Evolutionary conservation across 1,284 basidiomycete species (phyloP), one percentile per base, ranked within the genome.

Genomic region (Rugosomyces carneus): DNA sequence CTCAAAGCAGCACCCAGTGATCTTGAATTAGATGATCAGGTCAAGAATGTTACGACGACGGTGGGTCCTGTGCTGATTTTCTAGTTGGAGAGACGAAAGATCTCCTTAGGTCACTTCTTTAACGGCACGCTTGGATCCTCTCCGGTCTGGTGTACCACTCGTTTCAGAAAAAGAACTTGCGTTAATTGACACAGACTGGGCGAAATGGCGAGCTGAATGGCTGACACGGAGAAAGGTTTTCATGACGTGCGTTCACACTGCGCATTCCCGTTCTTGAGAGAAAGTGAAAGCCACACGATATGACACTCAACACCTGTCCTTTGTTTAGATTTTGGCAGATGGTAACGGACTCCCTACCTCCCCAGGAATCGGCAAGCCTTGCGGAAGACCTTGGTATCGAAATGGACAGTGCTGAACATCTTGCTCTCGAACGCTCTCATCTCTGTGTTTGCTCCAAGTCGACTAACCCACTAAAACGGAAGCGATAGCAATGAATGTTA

Each of bases 381-480:
- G 72, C 70, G 13, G 87, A 89, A 59, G 80, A 86, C 44, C 73
- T 90, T 10, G 86, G 86, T 3, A 75, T 90, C 47, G 88, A 90
- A 63, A 64, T 70, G 35, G 88, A 90, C 56, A 78, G 81, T 6
- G 47, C 67, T 1, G 87, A 89, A 63, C 86, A 89, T 58, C 48
- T 54, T 19, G 60, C 63, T 15, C 61, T 89, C 31, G 82, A 85
- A 61, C 64, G 67, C 29, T 67, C 75, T 3, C 53, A 70, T 42
- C 60, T 84, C 8, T 82, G 75, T 55, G 51, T 53, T 19, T 47
- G 24, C 7, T 54, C 58, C 27, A 60, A 56, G 46, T 52, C 56
- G 21, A 52, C 57, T 16, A 66, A 63, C 41, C 44, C 53, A 8
- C 57, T 75, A 51, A 75, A 75, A 57, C 60, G 73, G 45, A 75